Conservation (phyloP, 2,329 filamentous ascomycete genomes). For the Cladophialophora exuberans region DNA sequence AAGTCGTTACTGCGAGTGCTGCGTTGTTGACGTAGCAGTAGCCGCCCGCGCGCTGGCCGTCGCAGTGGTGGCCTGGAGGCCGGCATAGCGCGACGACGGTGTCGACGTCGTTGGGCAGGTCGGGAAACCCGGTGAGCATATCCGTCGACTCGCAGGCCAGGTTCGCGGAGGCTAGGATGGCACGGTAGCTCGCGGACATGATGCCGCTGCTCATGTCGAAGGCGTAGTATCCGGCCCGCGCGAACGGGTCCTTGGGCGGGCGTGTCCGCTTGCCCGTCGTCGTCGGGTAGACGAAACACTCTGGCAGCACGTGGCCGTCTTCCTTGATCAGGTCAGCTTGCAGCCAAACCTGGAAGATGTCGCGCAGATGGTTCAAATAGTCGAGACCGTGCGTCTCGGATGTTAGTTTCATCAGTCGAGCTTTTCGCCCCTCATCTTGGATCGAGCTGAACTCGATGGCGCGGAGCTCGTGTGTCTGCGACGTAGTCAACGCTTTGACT, state of each 20-base stretch:
- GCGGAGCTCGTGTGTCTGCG: conserved; percentile 23
- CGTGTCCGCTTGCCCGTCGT: conserved; percentile 23
- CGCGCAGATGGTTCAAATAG: conserved; percentile 31
- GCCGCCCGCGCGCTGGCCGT: conserved; percentile 31
- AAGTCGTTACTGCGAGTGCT: conserved; percentile 27
- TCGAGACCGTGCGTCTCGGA: conserved; percentile 25
- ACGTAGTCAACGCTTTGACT: conserved; percentile 24
- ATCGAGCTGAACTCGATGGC: conserved; percentile 12
- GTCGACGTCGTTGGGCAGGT: conserved; percentile 16
- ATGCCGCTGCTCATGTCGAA: conserved; percentile 35
- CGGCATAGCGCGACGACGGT: conserved; percentile 32
- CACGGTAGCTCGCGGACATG: conserved; percentile 28
- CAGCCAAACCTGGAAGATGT: conserved; percentile 29
- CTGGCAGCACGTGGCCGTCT: conserved; percentile 30
- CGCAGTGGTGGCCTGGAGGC: conserved; percentile 35
- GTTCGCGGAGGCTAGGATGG: conserved; percentile 33
- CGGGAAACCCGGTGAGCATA: conserved; percentile 21
- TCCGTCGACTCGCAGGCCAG: conserved; percentile 30
- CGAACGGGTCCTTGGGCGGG: conserved; percentile 31
- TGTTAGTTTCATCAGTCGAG: conserved; percentile 18
- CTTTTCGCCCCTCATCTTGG: conserved; percentile 7
- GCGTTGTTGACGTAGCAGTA: conserved; percentile 36
- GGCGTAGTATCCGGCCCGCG: conserved; percentile 33
- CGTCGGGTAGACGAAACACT: conserved; percentile 30
- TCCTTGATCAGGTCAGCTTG: conserved; percentile 26